These are phyloP conservation scores for Xenosphaeropsis pyriputrescens DNA, from an alignment of 2,329 filamentous ascomycete genomes.

Conservation along the genomic window DNA sequence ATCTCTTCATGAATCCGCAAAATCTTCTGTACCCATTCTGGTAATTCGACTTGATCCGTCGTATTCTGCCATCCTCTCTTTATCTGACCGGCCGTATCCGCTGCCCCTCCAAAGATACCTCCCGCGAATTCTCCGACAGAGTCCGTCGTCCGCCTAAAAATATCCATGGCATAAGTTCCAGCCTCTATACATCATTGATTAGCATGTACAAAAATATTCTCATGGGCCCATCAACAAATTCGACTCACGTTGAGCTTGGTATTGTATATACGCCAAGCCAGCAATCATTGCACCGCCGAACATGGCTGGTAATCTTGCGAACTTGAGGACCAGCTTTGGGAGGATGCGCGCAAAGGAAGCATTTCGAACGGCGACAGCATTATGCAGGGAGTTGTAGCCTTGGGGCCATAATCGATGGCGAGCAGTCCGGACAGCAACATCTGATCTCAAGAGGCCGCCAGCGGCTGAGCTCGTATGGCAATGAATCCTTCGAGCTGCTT, in stretches of 20 bases:
- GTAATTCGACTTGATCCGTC: constrained; percentile 58
- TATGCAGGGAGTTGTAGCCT: constrained; percentile 69
- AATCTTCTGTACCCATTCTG: constrained; percentile 69
- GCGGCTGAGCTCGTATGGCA: constrained; percentile 38
- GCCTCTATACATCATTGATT: constrained; percentile 34
- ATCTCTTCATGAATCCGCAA: constrained; percentile 46
- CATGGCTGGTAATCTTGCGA: constrained; percentile 76
- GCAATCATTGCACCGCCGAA: constrained; percentile 82
- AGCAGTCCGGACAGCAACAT: constrained; percentile 45
- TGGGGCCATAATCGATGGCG: constrained; percentile 60
- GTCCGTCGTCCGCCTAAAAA: constrained; percentile 62
- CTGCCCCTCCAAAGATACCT: constrained; percentile 55
- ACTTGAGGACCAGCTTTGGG: constrained; percentile 82
- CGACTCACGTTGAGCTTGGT: constrained; percentile 72
- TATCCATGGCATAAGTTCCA: constrained; percentile 61
- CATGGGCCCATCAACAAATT: neutral
- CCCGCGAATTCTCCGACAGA: constrained; percentile 55
- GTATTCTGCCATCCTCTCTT: constrained; percentile 70
- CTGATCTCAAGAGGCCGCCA: constrained; percentile 53
- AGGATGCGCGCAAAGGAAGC: constrained; percentile 52
- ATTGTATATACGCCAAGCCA: constrained; percentile 83
- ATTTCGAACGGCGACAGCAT: constrained; percentile 50
- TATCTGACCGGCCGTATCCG: constrained; percentile 66
- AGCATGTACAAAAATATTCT: constrained; percentile 1
- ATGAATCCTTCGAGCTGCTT: constrained; percentile 47